phyloP scores from a whole-genome alignment of 2,329 filamentous ascomycete genomes.

The Emergomyces pasteurianus region DNA sequence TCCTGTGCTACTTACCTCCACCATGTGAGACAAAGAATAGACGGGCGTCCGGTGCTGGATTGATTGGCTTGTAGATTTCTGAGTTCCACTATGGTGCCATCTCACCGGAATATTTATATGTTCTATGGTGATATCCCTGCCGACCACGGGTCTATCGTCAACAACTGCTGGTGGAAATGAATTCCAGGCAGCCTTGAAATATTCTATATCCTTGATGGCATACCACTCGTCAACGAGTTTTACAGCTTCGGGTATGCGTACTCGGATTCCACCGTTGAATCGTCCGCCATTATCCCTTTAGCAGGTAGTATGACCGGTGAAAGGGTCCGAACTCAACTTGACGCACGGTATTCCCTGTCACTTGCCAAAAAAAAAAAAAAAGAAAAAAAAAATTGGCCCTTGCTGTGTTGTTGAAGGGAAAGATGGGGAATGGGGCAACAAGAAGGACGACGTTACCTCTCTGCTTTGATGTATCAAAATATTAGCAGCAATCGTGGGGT shows the following conservation, averaged over 20 bases:
- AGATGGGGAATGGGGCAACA: background rate
- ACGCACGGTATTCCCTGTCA: background rate
- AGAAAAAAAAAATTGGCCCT: background rate
- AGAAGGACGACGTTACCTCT: background rate
- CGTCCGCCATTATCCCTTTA: background rate
- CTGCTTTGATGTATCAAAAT: background rate
- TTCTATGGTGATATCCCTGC: background rate
- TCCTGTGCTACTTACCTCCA: background rate
- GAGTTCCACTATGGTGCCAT: background rate
- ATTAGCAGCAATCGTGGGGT: background rate
- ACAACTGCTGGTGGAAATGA: background rate
- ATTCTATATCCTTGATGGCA: background rate
- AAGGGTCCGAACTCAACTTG: too few relatives aligned
- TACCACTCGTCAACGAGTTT: background rate
- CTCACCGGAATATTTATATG: background rate
- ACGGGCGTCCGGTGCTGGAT: background rate
- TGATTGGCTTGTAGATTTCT: constrained; percentile 2
- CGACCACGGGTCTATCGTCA: background rate
- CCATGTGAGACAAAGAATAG: background rate
- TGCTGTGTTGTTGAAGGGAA: background rate
- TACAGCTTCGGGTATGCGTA: background rate
- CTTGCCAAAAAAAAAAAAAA: too few relatives aligned
- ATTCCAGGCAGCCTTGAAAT: background rate
- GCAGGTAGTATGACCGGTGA: background rate
- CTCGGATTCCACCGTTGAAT: background rate